Evolutionary conservation across 2,329 filamentous ascomycete species (phyloP).

Genomic region (Chaetothyriales sp.): DNA sequence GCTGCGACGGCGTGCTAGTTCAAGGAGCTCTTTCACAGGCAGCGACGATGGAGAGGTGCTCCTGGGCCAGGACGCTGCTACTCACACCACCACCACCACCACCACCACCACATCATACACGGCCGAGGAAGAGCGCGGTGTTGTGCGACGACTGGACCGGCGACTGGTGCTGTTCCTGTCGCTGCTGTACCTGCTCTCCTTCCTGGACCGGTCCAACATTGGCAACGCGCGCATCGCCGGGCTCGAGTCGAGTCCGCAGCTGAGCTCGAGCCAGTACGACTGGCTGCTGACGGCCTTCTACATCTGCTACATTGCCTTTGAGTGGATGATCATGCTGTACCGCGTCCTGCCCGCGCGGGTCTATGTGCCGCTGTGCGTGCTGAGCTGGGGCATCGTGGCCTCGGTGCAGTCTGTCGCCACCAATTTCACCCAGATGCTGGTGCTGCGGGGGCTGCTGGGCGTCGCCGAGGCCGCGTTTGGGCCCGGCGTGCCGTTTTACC

Average conservation of each 20-base stretch:
- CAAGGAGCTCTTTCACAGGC: not conserved
- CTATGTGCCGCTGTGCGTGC: slow-evolving; percentile 46
- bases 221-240: slow-evolving; percentile 32
- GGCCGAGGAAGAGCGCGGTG: slow-evolving; percentile 2
- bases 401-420: slow-evolving; percentile 46
- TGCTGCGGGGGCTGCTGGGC: slow-evolving; percentile 32
- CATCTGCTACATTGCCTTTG: slow-evolving; percentile 10
- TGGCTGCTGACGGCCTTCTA: slow-evolving; percentile 15
- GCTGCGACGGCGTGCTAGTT: not conserved
- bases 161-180: slow-evolving; percentile 21
- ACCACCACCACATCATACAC: not conserved
- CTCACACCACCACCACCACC: not conserved
- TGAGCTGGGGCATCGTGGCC: slow-evolving; percentile 59
- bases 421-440: slow-evolving; percentile 36
- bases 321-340: slow-evolving; percentile 51
- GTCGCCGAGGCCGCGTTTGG: slow-evolving; percentile 47
- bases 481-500: slow-evolving; percentile 48
- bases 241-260: slow-evolving; percentile 26
- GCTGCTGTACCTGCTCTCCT: slow-evolving; percentile 30
- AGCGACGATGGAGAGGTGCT: not conserved
- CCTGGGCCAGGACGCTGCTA: not conserved
- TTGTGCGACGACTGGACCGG: slow-evolving; percentile 26
- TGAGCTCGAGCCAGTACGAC: slow-evolving; percentile 26
- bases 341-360: slow-evolving; percentile 45
- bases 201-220: slow-evolving; percentile 30